Percentiles rank a stretch among this genome's conserved stretches.
Conservation (phyloP, 805 yeast genomes). For the Candida golubevii region DNA sequence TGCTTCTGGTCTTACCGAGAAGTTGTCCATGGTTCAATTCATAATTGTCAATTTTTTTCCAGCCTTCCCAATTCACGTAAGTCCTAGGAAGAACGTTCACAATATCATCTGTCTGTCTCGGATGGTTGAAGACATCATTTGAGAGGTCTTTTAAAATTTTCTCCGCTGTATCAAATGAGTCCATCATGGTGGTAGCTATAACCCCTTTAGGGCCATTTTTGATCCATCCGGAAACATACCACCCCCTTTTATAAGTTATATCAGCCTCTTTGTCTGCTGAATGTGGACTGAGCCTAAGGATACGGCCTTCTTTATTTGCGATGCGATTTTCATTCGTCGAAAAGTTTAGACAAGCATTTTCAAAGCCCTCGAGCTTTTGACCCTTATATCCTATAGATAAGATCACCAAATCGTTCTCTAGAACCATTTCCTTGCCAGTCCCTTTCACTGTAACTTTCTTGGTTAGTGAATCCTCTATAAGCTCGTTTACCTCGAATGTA, state of each 20-base stretch:
- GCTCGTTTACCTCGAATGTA: conserved; percentile 45
- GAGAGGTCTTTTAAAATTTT: conserved; percentile 53
- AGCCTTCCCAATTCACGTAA: conserved; percentile 58
- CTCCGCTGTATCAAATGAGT: conserved; percentile 72
- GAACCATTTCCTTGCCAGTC: conserved; percentile 29
- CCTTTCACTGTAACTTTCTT: conserved; percentile 25
- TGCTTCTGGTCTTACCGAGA: conserved; percentile 53
- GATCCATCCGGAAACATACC: conserved; percentile 90
- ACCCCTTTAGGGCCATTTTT: conserved; percentile 84
- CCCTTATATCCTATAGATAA: conserved; percentile 84
- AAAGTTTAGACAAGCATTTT: conserved; percentile 31
- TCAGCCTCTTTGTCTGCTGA: conserved; percentile 17
- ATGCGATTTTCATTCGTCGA: conserved; percentile 24
- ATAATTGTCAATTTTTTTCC: conserved; percentile 53
- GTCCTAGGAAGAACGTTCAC: conserved; percentile 9
- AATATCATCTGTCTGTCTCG: conserved; percentile 15
- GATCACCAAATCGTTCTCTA: conserved; percentile 62
- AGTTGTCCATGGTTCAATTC: conserved; percentile 50
- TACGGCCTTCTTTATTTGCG: conserved; percentile 33
- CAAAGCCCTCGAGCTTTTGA: conserved; percentile 54
- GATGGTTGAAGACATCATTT: conserved; percentile 22
- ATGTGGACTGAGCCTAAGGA: conserved; percentile 14
- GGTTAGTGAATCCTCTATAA: conserved; percentile 34
- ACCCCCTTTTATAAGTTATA: conserved; percentile 35
- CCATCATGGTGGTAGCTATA: conserved; percentile 86